Base-by-base conservation (phyloP, 139 green algal species). In the Micractinium conductrix region DNA sequence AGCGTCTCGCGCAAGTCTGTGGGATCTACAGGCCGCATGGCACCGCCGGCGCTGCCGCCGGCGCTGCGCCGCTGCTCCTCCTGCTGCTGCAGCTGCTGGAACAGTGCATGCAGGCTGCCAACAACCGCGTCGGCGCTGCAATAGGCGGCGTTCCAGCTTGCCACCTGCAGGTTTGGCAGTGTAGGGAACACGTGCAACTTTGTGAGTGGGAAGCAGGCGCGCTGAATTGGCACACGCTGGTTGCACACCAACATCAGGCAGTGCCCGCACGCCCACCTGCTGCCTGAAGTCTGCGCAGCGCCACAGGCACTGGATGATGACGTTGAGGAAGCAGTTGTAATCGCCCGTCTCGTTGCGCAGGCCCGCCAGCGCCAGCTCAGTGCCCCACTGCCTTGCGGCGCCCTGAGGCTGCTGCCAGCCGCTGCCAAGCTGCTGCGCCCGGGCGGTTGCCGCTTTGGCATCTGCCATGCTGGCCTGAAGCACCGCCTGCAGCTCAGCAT, bases 291-390 rank as follows among this genome's bases (percentile, higher is more conserved):
- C n/a, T n/a, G n/a, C n/a, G n/a, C n/a, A n/a, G n/a, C n/a, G n/a
- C n/a, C n/a, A n/a, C n/a, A n/a, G n/a, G n/a, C n/a, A n/a, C n/a
- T n/a, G n/a, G n/a, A n/a, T n/a, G n/a, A n/a, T n/a, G 60, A 97
- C 93, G 80, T 97, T 97, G 35, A 97, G 91, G 89, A 97, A 97
- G 89, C 94, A 97, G 89, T 98, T 98, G 92, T 97, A 97, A 89
- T 84, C 79, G 63, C 79, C 79, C 8, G 63, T 45, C 63, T 75
- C 79, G 79, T 84, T 84, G 65, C 35, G 33, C 63, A 84, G 65
- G 38, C 79, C 79, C 2, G 79, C 24, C 43, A 65, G 37, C n/a
- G 16, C 45, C 0, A 76, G 9, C n/a, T n/a, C n/a, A n/a, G n/a
- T n/a, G n/a, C n/a, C n/a, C n/a, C n/a, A n/a, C n/a, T n/a, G n/a